Evolutionary conservation across 441 rosid genomes (phyloP).

Genomic region (Eutrema salsugineum): DNA sequence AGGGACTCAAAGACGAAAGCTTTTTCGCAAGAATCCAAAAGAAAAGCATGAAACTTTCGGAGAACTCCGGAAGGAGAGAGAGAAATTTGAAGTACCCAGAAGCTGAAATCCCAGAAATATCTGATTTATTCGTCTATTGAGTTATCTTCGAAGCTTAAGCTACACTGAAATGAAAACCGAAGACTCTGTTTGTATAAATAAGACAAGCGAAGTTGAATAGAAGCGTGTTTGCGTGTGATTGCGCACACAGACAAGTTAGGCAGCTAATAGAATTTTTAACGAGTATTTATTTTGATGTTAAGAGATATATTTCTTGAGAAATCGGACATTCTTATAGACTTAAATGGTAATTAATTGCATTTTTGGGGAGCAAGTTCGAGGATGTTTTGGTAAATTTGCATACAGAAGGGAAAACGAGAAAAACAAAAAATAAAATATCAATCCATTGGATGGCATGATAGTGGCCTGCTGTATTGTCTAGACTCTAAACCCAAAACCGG

Average conservation of each 20-base stretch:
- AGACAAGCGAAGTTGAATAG: background rate
- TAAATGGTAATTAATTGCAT: constrained; percentile 2
- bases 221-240: constrained; percentile 21
- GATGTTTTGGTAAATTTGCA: background rate
- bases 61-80: constrained; percentile 10
- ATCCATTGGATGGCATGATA: constrained; percentile 21
- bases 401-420: background rate
- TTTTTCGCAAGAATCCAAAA: constrained; percentile 1
- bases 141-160: constrained; percentile 15
- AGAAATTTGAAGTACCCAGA: constrained; percentile 20
- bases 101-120: background rate
- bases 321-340: background rate
- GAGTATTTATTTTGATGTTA: background rate
- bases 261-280: constrained; percentile 15
- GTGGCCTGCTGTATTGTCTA: constrained; percentile 28
- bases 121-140: constrained; percentile 8
- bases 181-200: constrained; percentile 1
- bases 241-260: constrained; percentile 30
- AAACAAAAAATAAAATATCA: background rate
- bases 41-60: background rate
- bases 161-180: constrained; percentile 8
- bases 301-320: constrained; percentile 1
- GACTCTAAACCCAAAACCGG: constrained; percentile 22
- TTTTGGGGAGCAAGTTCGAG: constrained; percentile 2
- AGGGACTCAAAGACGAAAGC: background rate